Evolutionary conservation across 768 basidiomycete genomes (phyloP), one percentile per base, ranked within the genome.

Genomic region (Pulveroboletus sp.): DNA sequence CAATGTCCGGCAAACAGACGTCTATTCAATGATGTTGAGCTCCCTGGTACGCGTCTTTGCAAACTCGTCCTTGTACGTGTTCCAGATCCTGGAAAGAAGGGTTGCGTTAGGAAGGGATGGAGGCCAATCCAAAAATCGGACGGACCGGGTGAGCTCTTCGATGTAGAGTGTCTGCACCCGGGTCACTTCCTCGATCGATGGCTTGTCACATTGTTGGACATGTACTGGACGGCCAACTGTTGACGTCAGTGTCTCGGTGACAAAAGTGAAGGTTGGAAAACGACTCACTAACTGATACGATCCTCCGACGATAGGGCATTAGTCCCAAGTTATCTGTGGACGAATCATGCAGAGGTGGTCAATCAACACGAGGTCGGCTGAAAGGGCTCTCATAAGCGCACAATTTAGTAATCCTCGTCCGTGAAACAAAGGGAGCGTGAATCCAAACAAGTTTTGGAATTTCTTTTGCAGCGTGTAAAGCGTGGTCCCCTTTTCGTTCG

Each of bases 381-480:
- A n/a, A n/a, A n/a, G n/a, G n/a, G n/a, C n/a, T n/a, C n/a, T n/a
- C n/a, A n/a, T n/a, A n/a, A n/a, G 22, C 84, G 23, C 56, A 93
- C 94, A 99, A 68, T 98, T 99, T 55, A 98, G 76, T 47, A 99
- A 68, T 12, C 95, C 95, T 51, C 96, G 76, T 3, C 96, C 96
- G 64, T 96, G 95, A 70, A 99, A 99, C n/a, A 99, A 71, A 0
- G 96, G 95, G 11, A 99, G 71, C 0, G 95, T 99, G 66, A 98
- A 99, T 6, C 95, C 95, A 59, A 99, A 97, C 36, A 89, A 69
- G 43, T 76, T 81, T 67, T 98, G 93, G 67, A 99, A 97, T 62
- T 82, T 84, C 66, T 90, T 89, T 69, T 99, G 95, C 6, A 96
- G 60, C 11, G 75, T 78, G 69, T 93, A 90, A 22, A 96, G 69